A percentile compares a stretch with the other conserved stretches of the same genome.
Conservation (phyloP, 345 rosid species). For the Populus euphratica region DNA sequence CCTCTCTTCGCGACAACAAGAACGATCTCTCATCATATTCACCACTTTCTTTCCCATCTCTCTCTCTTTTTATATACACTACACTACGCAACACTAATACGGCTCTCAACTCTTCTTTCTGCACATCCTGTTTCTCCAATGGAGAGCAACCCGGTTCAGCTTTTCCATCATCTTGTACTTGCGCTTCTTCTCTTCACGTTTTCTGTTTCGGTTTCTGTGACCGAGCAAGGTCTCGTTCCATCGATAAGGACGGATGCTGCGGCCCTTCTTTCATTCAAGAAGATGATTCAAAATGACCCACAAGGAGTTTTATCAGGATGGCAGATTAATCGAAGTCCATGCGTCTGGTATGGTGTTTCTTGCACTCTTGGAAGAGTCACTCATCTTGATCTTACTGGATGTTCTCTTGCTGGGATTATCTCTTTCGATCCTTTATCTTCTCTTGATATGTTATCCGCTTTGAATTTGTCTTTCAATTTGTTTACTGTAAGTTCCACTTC, state of each 20-base stretch:
- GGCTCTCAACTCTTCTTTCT: slow-evolving; percentile 14
- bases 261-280: slow-evolving; percentile 64
- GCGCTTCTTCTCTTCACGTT: slow-evolving; percentile 22
- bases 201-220: slow-evolving; percentile 29
- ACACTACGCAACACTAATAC: not conserved
- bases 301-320: slow-evolving; percentile 58
- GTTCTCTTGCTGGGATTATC: slow-evolving; percentile 50
- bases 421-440: slow-evolving; percentile 56
- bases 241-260: slow-evolving; percentile 70
- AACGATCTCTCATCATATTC: slow-evolving; percentile 42
- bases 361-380: slow-evolving; percentile 65
- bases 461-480: slow-evolving; percentile 58
- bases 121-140: slow-evolving; percentile 37
- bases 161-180: slow-evolving; percentile 32
- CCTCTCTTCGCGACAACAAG: slow-evolving; percentile 28
- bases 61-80: slow-evolving; percentile 8
- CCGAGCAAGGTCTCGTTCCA: slow-evolving; percentile 23
- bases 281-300: slow-evolving; percentile 63
- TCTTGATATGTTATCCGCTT: slow-evolving; percentile 53
- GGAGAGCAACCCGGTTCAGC: slow-evolving; percentile 41
- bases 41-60: slow-evolving; percentile 22
- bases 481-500: slow-evolving; percentile 61
- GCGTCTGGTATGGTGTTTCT: slow-evolving; percentile 71
- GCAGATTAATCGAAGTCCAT: slow-evolving; percentile 49
- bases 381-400: slow-evolving; percentile 61